Conservation (phyloP, 768 basidiomycete species). For the Boletus tomentosulus region DNA sequence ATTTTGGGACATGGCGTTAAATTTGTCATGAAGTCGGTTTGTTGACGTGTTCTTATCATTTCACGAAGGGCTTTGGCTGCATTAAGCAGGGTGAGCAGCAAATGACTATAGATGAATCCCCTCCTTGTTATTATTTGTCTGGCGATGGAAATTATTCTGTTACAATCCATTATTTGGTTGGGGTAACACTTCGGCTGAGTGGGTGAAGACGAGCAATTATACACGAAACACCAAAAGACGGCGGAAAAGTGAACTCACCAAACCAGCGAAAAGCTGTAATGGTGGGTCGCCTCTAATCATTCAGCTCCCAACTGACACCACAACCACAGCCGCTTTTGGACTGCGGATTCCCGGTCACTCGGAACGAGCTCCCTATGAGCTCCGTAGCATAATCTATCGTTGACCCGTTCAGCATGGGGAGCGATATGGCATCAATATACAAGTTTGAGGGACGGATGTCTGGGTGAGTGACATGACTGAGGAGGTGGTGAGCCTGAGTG, state of each 20-base stretch:
- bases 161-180: background rate
- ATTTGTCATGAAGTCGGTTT: background rate
- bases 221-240: background rate
- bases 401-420: slow-evolving; percentile 78
- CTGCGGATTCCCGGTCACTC: slow-evolving; percentile 81
- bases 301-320: slow-evolving; percentile 91
- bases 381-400: slow-evolving; percentile 90
- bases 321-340: slow-evolving; percentile 92
- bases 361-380: slow-evolving; percentile 88
- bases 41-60: background rate
- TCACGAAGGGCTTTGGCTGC: background rate
- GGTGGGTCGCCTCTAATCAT: slow-evolving; percentile 25
- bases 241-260: background rate
- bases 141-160: background rate
- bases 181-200: background rate
- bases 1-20: background rate
- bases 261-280: background rate
- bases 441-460: slow-evolving; percentile 66
- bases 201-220: background rate
- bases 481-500: background rate
- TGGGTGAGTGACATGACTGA: slow-evolving; percentile 67
- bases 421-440: slow-evolving; percentile 78
- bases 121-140: background rate
- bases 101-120: background rate
- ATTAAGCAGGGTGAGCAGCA: background rate